These are phyloP conservation scores for Thraustochytrium sp. DNA, from an alignment of 352 stramenopile genomes.

Conservation along the genomic window DNA sequence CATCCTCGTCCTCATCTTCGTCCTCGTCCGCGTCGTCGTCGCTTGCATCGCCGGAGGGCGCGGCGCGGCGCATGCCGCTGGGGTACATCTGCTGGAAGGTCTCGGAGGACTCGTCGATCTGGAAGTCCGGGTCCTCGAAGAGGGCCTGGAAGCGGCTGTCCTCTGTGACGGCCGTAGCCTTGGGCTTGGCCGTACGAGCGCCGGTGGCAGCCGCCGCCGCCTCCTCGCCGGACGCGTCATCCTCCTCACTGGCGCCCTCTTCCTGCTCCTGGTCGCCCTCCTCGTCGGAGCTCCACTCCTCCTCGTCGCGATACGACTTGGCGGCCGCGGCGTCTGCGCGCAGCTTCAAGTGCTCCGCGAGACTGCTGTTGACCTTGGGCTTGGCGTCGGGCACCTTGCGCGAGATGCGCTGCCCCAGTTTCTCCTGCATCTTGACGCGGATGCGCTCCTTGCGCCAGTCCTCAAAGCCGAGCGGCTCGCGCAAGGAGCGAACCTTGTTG, in stretches of 20 bases:
- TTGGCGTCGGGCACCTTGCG: constrained; percentile 56
- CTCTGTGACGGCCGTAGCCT: constrained; percentile 44
- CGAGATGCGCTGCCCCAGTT: constrained; percentile 58
- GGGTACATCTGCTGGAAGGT: constrained; percentile 92
- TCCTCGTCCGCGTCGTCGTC: constrained; percentile 42
- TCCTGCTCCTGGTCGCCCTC: constrained; percentile 50
- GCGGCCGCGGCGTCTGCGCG: neutral
- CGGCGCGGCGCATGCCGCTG: constrained; percentile 59
- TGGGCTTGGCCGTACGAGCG: neutral
- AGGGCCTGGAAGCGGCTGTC: constrained; percentile 95
- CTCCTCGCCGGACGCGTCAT: constrained; percentile 53
- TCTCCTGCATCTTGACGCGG: constrained; percentile 55
- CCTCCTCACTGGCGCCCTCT: constrained; percentile 48
- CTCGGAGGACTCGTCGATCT: constrained; percentile 92
- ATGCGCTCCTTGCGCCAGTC: constrained; percentile 48
- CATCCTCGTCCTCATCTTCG: constrained; percentile 59
- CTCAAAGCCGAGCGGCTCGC: constrained; percentile 30
- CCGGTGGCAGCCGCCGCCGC: too few relatives aligned
- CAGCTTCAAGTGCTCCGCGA: constrained; percentile 66
- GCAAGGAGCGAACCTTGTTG: constrained; percentile 62
- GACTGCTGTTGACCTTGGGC: constrained; percentile 74
- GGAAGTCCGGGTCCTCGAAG: constrained; percentile 94
- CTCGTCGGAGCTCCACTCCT: constrained; percentile 60
- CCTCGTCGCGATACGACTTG: constrained; percentile 58
- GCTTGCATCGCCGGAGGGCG: neutral